Percentiles rank a stretch among this genome's conserved stretches.
These are phyloP conservation scores for Dendrobium chrysotoxum DNA, from an alignment of 106 monocot genomes.

Conservation along the genomic window DNA sequence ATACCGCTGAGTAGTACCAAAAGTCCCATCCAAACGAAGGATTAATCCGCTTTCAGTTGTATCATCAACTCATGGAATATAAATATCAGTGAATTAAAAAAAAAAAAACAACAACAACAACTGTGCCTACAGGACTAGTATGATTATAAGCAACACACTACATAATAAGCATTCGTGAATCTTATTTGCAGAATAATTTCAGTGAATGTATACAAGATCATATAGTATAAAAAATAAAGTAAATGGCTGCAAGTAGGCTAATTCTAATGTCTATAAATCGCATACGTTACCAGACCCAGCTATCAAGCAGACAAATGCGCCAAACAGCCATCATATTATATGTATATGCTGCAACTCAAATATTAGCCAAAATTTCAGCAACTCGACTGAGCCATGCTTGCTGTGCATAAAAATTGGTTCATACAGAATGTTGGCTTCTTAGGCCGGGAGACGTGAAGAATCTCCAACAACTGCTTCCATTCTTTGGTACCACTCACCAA, in stretches of 20 bases:
- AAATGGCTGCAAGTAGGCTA: not conserved
- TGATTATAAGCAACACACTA: not conserved
- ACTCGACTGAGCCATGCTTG: not conserved
- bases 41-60: not conserved
- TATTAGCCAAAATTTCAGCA: conserved; percentile 6
- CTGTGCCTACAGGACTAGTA: not conserved
- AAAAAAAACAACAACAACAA: not conserved
- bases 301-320: not conserved
- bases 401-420: not conserved
- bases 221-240: not conserved
- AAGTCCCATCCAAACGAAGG: too few species aligned
- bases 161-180: not conserved
- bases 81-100: not conserved
- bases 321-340: not conserved
- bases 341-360: not conserved
- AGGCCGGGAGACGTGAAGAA: conserved; percentile 33
- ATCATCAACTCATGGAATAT: not conserved
- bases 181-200: not conserved
- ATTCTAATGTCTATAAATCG: not conserved
- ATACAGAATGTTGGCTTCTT: not conserved
- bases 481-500: conserved; percentile 81
- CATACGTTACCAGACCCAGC: not conserved
- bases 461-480: conserved; percentile 84
- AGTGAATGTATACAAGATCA: not conserved
- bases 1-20: too few species aligned